Evolutionary conservation across 1,284 basidiomycete genomes (phyloP).

Genomic region (Porodaedalea pini): DNA sequence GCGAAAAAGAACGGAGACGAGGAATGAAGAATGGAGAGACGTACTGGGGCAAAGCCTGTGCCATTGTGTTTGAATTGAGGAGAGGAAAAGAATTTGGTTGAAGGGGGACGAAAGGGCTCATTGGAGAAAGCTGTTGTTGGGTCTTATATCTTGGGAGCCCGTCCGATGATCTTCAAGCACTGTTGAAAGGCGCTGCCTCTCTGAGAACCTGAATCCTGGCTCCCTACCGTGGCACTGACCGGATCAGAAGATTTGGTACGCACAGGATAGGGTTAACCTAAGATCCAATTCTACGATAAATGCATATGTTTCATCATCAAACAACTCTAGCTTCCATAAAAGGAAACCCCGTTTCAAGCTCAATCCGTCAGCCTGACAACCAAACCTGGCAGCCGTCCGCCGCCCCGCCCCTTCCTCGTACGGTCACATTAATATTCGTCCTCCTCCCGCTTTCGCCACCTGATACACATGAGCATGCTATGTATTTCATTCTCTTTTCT

Average conservation of each 20-base stretch:
- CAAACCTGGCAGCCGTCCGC: neutral
- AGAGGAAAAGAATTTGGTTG: constrained; percentile 3
- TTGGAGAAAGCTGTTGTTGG: constrained; percentile 1
- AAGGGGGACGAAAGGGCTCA: constrained; percentile 4
- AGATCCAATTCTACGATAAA: neutral
- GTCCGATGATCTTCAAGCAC: constrained; percentile 1
- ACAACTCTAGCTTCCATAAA: neutral
- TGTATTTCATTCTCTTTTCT: neutral
- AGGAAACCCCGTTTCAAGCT: neutral
- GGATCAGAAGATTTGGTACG: constrained; percentile 14
- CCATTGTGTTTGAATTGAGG: constrained; percentile 6
- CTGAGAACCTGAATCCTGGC: too few relatives aligned
- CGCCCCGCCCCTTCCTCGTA: neutral
- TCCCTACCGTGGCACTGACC: constrained; percentile 9
- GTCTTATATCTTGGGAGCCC: constrained; percentile 6
- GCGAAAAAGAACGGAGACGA: neutral
- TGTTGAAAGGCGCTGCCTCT: neutral
- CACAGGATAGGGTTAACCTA: constrained; percentile 4
- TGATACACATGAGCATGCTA: too few relatives aligned
- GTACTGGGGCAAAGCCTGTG: constrained; percentile 19
- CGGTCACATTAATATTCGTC: neutral
- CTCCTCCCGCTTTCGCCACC: neutral
- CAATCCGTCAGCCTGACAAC: neutral
- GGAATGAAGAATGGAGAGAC: constrained; percentile 2
- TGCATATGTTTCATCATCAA: constrained; percentile 9